Evolutionary conservation across 495 filamentous ascomycete genomes (phyloP).

Genomic region (Tetracladium marchalianum): DNA sequence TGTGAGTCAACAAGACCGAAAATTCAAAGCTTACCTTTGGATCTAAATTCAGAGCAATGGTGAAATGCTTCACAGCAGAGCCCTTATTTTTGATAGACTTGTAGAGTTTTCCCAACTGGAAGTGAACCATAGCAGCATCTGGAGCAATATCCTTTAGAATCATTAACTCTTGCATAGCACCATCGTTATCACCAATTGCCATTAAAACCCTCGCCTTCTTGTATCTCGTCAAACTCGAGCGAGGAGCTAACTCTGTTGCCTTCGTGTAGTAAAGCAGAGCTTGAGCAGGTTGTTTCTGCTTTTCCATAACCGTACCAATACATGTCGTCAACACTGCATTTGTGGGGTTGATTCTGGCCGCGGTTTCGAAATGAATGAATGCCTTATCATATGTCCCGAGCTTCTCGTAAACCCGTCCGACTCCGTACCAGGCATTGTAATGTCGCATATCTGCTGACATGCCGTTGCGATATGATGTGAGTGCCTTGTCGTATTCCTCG

Average conservation of each 20-base stretch:
- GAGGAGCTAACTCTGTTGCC: conserved; percentile 72
- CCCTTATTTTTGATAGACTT: conserved; percentile 70
- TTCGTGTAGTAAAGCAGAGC: conserved; percentile 72
- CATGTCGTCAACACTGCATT: conserved; percentile 86
- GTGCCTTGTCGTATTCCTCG: conserved; percentile 92
- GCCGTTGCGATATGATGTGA: conserved; percentile 71
- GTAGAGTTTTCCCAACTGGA: conserved; percentile 78
- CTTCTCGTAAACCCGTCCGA: conserved; percentile 88
- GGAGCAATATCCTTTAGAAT: conserved; percentile 82
- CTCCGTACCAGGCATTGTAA: conserved; percentile 96
- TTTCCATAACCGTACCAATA: conserved; percentile 82
- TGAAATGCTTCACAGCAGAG: conserved; percentile 82
- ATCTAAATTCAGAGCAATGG: conserved; percentile 88
- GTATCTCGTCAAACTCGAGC: conserved; percentile 71
- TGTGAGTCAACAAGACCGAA: conserved; percentile 3
- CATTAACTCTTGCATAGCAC: conserved; percentile 69
- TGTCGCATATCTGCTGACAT: conserved; percentile 79
- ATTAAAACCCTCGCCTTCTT: conserved; percentile 86
- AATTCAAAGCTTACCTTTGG: conserved; percentile 68
- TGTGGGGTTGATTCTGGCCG: conserved; percentile 77
- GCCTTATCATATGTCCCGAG: conserved; percentile 87
- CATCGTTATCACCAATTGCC: conserved; percentile 56
- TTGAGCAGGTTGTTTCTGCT: conserved; percentile 65
- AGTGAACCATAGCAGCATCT: conserved; percentile 93
- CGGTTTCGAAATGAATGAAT: conserved; percentile 80